These are phyloP conservation scores for Anthracocystis panici-leucophaei DNA, from an alignment of 1,284 basidiomycete genomes.

Conservation along the genomic window DNA sequence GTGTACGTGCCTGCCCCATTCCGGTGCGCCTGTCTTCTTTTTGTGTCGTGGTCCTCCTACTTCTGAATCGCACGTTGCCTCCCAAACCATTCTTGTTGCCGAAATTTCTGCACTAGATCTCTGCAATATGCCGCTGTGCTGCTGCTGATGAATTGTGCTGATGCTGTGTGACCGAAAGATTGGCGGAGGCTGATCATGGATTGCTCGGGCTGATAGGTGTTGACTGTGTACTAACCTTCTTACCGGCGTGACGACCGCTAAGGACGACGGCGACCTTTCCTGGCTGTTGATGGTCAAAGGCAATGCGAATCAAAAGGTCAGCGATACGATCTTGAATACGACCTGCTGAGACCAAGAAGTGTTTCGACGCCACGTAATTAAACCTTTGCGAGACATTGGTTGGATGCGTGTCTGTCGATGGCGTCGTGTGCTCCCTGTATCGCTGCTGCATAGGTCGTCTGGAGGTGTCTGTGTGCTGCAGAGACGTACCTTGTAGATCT, in stretches of 20 bases:
- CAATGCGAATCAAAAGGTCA: constrained; percentile 10
- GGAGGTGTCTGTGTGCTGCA: background rate
- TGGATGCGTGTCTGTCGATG: constrained; percentile 22
- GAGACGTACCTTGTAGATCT: constrained; percentile 66
- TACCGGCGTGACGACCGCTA: constrained; percentile 68
- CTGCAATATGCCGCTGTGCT: background rate
- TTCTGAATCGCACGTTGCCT: background rate
- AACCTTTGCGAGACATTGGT: background rate
- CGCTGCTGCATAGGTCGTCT: constrained; percentile 1
- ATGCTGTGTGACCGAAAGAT: constrained; percentile 3
- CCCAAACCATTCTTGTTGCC: background rate
- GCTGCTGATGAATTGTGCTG: background rate
- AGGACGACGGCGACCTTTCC: constrained; percentile 81
- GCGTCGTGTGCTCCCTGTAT: constrained; percentile 15
- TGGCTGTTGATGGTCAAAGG: constrained; percentile 82
- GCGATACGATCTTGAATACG: constrained; percentile 10
- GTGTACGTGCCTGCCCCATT: too few species aligned
- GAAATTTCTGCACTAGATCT: background rate
- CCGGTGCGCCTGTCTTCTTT: too few species aligned
- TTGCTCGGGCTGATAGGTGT: constrained; percentile 5
- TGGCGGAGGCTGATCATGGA: constrained; percentile 23
- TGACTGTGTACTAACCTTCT: constrained; percentile 63
- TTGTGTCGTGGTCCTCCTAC: background rate
- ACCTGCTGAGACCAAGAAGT: constrained; percentile 11
- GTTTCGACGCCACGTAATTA: constrained; percentile 13